Evolutionary conservation across 192 early-diverging fungal species (phyloP).

Genomic region (Pilobolus umbonatus): DNA sequence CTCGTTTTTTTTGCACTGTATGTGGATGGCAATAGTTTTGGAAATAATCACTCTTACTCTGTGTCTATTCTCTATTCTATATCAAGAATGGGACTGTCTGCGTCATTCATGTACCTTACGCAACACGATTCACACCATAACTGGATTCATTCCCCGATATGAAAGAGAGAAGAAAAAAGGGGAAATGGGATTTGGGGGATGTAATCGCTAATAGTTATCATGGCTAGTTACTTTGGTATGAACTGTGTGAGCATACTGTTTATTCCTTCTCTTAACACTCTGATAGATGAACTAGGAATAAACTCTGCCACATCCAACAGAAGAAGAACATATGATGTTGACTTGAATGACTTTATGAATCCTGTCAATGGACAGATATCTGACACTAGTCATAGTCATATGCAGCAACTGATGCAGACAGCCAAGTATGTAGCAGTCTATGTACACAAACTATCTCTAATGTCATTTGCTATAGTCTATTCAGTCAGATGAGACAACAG

Average conservation of each 20-base stretch:
- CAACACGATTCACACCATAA: too few species aligned
- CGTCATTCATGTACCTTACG: too few species aligned
- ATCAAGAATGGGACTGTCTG: too few species aligned
- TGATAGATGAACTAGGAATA: conserved; percentile 4
- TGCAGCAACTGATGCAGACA: conserved; percentile 16
- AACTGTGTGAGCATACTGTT: not conserved
- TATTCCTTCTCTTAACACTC: conserved; percentile 20
- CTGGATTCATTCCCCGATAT: too few species aligned
- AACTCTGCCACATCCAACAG: not conserved
- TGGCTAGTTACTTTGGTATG: conserved; percentile 40
- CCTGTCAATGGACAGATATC: conserved; percentile 8
- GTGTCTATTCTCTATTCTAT: too few species aligned
- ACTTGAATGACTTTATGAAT: conserved; percentile 30
- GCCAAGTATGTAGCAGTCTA: conserved; percentile 9
- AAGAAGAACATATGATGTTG: conserved; percentile 18
- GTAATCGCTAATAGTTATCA: conserved; percentile 2
- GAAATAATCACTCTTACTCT: too few species aligned
- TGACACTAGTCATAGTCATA: not conserved
- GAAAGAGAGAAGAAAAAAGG: too few species aligned
- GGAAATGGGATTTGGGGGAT: too few species aligned
- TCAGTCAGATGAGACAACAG: conserved; percentile 24
- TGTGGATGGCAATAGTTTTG: too few species aligned
- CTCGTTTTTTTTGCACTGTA: too few species aligned
- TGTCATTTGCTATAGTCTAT: conserved; percentile 12
- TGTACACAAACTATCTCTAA: not conserved